These are phyloP conservation scores for Ammopiptanthus mongolicus DNA, from an alignment of 306 rosid genomes.

Conservation along the genomic window DNA sequence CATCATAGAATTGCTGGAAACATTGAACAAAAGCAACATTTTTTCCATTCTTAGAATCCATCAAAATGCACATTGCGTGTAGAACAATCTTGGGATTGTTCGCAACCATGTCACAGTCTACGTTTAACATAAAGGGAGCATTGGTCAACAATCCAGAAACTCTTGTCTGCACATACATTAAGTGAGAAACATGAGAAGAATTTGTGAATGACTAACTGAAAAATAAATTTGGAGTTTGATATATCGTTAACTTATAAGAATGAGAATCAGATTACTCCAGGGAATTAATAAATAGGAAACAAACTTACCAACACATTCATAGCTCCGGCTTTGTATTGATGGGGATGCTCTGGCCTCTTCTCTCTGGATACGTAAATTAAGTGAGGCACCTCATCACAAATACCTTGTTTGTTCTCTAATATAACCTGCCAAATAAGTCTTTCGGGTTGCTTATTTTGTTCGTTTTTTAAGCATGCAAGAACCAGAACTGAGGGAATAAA, in stretches of 20 bases:
- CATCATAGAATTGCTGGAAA: conserved; percentile 48
- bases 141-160: conserved; percentile 69
- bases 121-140: conserved; percentile 62
- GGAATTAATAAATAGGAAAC: neutral
- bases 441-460: neutral
- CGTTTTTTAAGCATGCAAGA: neutral
- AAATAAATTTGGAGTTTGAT: neutral
- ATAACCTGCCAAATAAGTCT: conserved; percentile 32
- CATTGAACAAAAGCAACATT: conserved; percentile 59
- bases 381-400: conserved; percentile 43
- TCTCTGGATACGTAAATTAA: conserved; percentile 61
- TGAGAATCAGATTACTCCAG: neutral
- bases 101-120: conserved; percentile 68
- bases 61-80: conserved; percentile 54
- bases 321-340: conserved; percentile 72
- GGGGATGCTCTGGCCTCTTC: conserved; percentile 46
- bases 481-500: too few species aligned
- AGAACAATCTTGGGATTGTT: conserved; percentile 43
- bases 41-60: conserved; percentile 34
- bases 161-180: conserved; percentile 36
- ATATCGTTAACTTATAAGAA: neutral
- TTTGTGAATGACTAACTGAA: neutral
- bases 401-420: conserved; percentile 40
- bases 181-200: neutral
- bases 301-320: conserved; percentile 58